Conservation (phyloP, 371 early-diverging fungal genomes). For the Zopfochytrium polystomum region DNA sequence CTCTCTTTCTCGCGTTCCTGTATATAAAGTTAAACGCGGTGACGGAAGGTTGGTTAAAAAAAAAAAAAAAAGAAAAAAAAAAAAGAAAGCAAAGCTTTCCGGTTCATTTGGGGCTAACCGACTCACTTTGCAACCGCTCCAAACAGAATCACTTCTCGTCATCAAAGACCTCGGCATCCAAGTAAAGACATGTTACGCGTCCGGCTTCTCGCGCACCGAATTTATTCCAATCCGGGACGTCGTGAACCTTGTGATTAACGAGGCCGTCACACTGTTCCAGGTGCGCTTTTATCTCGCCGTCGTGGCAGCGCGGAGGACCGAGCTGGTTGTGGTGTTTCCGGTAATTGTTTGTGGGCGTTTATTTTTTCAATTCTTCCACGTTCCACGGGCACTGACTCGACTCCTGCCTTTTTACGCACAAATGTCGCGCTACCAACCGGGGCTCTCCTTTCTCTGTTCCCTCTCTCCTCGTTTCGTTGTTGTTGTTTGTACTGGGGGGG, state of each 20-base stretch:
- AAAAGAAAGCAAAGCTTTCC: too few relatives aligned
- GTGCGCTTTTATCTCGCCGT: conserved; percentile 73
- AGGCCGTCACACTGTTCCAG: conserved; percentile 71
- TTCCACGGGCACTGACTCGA: too few relatives aligned
- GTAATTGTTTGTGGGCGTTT: conserved; percentile 38
- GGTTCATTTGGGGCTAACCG: too few relatives aligned
- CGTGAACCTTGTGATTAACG: conserved; percentile 67
- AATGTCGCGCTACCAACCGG: too few relatives aligned
- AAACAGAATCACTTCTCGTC: conserved; percentile 38
- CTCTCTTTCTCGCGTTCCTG: too few relatives aligned
- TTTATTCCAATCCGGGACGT: conserved; percentile 66
- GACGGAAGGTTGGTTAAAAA: too few relatives aligned
- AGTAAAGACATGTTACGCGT: conserved; percentile 58
- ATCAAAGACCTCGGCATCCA: conserved; percentile 70
- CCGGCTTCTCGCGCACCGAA: conserved; percentile 52
- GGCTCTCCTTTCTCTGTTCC: too few relatives aligned
- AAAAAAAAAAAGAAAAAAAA: too few relatives aligned
- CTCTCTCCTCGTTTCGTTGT: too few relatives aligned
- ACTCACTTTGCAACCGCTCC: not conserved
- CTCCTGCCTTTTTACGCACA: not conserved
- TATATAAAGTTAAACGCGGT: too few relatives aligned
- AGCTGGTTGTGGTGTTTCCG: conserved; percentile 69
- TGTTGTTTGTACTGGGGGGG: too few relatives aligned
- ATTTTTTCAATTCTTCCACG: not conserved
- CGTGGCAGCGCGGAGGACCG: conserved; percentile 57